phyloP scores from a whole-genome alignment of 371 early-diverging fungal genomes.

The Gilbertella persicaria region DNA sequence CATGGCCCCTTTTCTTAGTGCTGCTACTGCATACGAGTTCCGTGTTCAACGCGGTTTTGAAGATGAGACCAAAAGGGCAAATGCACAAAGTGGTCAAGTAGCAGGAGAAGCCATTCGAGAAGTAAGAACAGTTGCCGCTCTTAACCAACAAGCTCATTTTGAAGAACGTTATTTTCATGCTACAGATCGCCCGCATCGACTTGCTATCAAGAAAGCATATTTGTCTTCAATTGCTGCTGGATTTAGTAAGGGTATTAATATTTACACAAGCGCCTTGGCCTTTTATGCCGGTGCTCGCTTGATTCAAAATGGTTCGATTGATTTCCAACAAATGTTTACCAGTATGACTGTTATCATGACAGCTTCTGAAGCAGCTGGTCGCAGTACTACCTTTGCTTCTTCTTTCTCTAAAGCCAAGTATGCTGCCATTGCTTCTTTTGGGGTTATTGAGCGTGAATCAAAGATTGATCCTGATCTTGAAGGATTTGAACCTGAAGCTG shows the following conservation, averaged over 20 bases:
- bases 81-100: conserved; percentile 64
- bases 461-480: conserved; percentile 70
- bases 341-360: conserved; percentile 75
- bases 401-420: conserved; percentile 76
- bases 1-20: conserved; percentile 41
- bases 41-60: conserved; percentile 43
- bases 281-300: conserved; percentile 59
- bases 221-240: conserved; percentile 65
- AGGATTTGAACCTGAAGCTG: conserved; percentile 48
- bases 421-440: conserved; percentile 77
- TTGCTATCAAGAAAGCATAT: conserved; percentile 56
- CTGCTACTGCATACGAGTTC: conserved; percentile 33
- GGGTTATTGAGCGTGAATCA: conserved; percentile 70
- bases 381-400: conserved; percentile 54
- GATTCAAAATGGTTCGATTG: conserved; percentile 32
- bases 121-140: conserved; percentile 78
- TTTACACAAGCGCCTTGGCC: conserved; percentile 60
- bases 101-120: conserved; percentile 79
- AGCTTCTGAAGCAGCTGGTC: conserved; percentile 66
- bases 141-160: conserved; percentile 73
- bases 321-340: conserved; percentile 51
- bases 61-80: conserved; percentile 53
- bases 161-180: conserved; percentile 57
- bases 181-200: conserved; percentile 65
- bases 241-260: conserved; percentile 60